Evolutionary conservation across 441 rosid species (phyloP).

Genomic region (Kokia cookei): DNA sequence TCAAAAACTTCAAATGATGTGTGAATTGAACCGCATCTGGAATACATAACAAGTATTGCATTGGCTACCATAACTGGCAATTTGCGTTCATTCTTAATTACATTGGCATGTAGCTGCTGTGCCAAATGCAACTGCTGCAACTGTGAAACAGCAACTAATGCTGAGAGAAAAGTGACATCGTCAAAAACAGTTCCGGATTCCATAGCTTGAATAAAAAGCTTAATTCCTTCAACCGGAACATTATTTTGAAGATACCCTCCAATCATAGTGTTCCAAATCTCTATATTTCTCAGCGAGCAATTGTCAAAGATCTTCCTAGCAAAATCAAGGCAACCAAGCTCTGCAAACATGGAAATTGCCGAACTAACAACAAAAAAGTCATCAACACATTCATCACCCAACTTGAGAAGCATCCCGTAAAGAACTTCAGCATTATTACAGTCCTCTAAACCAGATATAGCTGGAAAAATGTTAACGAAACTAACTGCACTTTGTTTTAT

Average conservation of each 20-base stretch:
- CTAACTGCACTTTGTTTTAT: slow-evolving; percentile 63
- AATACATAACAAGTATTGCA: slow-evolving; percentile 70
- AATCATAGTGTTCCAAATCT: slow-evolving; percentile 85
- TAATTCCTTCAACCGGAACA: slow-evolving; percentile 36
- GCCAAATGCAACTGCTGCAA: slow-evolving; percentile 54
- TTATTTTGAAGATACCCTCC: slow-evolving; percentile 57
- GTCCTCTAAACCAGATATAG: slow-evolving; percentile 41
- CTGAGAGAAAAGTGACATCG: slow-evolving; percentile 62
- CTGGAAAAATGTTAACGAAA: slow-evolving; percentile 77
- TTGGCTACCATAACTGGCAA: slow-evolving; percentile 48
- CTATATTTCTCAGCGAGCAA: slow-evolving; percentile 53
- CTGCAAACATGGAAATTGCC: slow-evolving; percentile 55
- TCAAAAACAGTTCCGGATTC: slow-evolving; percentile 42
- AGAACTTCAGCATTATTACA: slow-evolving; percentile 41
- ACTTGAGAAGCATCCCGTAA: slow-evolving; percentile 59
- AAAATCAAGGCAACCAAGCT: slow-evolving; percentile 52
- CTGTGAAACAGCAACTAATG: slow-evolving; percentile 61
- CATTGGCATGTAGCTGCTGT: slow-evolving; percentile 59
- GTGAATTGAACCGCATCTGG: slow-evolving; percentile 63
- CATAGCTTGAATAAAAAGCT: slow-evolving; percentile 53
- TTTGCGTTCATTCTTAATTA: slow-evolving; percentile 42
- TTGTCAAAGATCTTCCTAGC: slow-evolving; percentile 58
- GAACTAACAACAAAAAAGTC: slow-evolving; percentile 77
- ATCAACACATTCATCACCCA: slow-evolving; percentile 49
- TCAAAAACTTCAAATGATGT: slow-evolving; percentile 55